Conservation (phyloP, 1,284 basidiomycete genomes). For the Sporisorium exsertum region DNA sequence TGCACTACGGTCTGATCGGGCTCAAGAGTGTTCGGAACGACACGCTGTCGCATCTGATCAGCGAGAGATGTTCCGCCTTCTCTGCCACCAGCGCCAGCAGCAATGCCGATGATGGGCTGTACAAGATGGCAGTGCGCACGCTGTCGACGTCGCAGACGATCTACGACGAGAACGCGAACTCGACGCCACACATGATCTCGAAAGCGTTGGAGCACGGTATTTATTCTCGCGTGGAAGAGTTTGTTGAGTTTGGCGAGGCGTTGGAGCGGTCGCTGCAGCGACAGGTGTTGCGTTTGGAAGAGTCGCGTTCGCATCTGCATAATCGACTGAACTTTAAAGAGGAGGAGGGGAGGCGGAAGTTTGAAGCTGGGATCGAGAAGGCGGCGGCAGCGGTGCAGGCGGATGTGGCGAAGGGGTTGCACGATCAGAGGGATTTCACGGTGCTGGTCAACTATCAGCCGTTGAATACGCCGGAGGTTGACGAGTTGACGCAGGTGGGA, state of each 20-base stretch:
- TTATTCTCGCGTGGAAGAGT: constrained; percentile 57
- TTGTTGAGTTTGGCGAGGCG: constrained; percentile 55
- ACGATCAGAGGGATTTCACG: constrained; percentile 48
- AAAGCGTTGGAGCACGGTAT: constrained; percentile 58
- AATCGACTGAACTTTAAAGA: constrained; percentile 19
- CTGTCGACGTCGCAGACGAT: constrained; percentile 38
- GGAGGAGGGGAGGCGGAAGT: constrained; percentile 4
- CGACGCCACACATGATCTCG: constrained; percentile 51
- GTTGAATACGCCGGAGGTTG: constrained; percentile 19
- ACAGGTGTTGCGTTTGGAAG: constrained; percentile 40
- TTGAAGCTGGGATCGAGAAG: constrained; percentile 19
- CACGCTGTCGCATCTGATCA: constrained; percentile 46
- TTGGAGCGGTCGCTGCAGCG: constrained; percentile 50
- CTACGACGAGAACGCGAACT: constrained; percentile 47
- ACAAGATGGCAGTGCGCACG: constrained; percentile 21
- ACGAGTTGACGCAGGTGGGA: constrained; percentile 34
- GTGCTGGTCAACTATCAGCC: constrained; percentile 53
- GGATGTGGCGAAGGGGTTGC: constrained; percentile 22
- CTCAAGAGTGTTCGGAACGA: constrained; percentile 53
- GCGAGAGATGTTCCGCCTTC: constrained; percentile 29
- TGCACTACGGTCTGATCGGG: constrained; percentile 46
- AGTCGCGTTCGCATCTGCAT: constrained; percentile 32
- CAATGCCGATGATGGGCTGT: constrained; percentile 26
- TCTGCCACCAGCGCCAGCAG: not conserved
- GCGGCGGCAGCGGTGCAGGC: constrained; percentile 16